Percentiles rank a stretch among this genome's conserved stretches.
phyloP scores from a whole-genome alignment of 495 filamentous ascomycete species.

The Penicillium desertorum region DNA sequence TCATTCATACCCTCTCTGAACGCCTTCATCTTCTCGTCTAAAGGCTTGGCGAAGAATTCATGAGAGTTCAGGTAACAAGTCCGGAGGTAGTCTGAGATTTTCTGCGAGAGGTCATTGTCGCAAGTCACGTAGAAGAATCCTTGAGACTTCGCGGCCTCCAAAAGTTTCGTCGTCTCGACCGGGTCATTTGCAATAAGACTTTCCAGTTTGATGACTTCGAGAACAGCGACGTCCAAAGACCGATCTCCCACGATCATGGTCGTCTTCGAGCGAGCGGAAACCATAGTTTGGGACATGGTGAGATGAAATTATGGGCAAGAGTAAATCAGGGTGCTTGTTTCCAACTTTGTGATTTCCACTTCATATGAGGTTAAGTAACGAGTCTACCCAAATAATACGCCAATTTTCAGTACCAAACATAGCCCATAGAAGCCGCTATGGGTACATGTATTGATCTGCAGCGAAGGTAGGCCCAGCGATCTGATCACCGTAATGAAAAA shows the following conservation, averaged over 20 bases:
- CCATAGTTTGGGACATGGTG: conserved; percentile 10
- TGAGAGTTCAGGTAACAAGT: conserved; percentile 13
- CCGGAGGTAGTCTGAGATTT: conserved; percentile 8
- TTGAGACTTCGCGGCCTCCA: conserved; percentile 18
- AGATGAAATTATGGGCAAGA: background rate
- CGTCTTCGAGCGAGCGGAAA: conserved; percentile 9
- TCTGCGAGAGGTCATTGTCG: conserved; percentile 10
- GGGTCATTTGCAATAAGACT: conserved; percentile 17
- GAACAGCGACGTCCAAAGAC: conserved; percentile 18
- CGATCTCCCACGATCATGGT: conserved; percentile 16
- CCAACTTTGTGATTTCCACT: background rate
- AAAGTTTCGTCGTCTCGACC: conserved; percentile 19
- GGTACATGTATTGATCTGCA: too few species aligned
- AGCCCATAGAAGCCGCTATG: too few species aligned
- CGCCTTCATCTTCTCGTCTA: conserved; percentile 20
- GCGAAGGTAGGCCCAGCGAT: too few species aligned
- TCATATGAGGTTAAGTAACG: background rate
- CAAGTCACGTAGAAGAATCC: conserved; percentile 25
- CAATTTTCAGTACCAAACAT: too few species aligned
- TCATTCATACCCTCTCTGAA: conserved; percentile 14
- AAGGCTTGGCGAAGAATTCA: conserved; percentile 14
- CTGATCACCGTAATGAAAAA: background rate
- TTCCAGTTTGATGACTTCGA: conserved; percentile 18
- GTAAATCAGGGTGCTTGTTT: background rate
- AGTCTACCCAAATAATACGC: background rate